Base-by-base conservation (phyloP, 73 alveolate species). In the Stentor coeruleus region DNA sequence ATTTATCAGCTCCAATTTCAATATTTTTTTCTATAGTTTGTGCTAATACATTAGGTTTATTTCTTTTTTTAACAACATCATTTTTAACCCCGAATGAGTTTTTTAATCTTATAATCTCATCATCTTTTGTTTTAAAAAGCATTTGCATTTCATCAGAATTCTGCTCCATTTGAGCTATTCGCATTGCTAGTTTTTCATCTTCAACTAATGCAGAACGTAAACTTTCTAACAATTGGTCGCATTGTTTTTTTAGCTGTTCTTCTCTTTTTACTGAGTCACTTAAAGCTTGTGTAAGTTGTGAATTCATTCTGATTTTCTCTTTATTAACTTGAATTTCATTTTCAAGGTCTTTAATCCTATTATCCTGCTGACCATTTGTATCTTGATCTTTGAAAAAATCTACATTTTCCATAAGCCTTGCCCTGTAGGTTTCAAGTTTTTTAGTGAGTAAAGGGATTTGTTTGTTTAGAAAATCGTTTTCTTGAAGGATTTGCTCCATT, bases 171-270 rank as follows among this genome's bases (percentile, higher is more conserved):
- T 11, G 28, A 11, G 6, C 28, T 6, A 49, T 6, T 20, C 20
- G 6, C 20, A 11, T 49, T 11, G 28, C 20, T 6, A 49, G 66
- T 11, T 49, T 49, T 49, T 49, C 28, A 49, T 20, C 20, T 49
- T 49, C 66, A 11, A 11, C 20, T 6, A 49, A 20, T 49, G 66
- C 6, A 11, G 6, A 6, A 49, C 33, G n/a, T 26, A 66, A 33
- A 31, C 40, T 66, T 2, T 66, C 42, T 33, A 66, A 26, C 2
- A 66, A 40, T 1, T 66, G 36, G 36, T 66, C 79, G 33, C 79
- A 66, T 66, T 66, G 79, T 20, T 66, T 33, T 66, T 66, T 66
- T 28, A 66, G 79, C 39, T 66, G 40, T 26, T 31, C 42, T 33
- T 66, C 79, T 66, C 79, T 66, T 66, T 66, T 20, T 15, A 66